Evolutionary conservation across 495 filamentous ascomycete genomes (phyloP).

Genomic region (Aspergillus panamensis): DNA sequence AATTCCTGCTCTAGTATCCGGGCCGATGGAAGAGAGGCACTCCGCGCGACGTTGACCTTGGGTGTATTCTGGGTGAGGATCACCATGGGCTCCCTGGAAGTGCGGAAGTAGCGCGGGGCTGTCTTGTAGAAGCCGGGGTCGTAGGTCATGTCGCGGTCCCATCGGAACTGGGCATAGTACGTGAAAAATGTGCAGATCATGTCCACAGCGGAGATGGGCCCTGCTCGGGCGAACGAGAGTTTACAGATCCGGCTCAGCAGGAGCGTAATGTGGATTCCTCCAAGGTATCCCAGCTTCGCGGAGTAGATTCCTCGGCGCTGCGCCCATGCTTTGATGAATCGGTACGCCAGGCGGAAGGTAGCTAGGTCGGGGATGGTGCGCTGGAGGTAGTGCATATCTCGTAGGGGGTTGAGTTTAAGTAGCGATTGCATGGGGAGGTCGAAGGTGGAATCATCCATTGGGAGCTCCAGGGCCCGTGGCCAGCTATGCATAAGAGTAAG

Average conservation of each 20-base stretch:
- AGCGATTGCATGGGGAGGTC: conserved; percentile 5
- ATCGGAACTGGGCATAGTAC: background rate
- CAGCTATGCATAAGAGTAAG: background rate
- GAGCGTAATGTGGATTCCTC: conserved; percentile 1
- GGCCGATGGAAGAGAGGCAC: background rate
- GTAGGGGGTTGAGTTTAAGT: conserved; percentile 5
- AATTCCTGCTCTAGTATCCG: background rate
- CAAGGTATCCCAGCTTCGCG: conserved; percentile 6
- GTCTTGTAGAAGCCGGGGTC: background rate
- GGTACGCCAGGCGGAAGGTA: conserved; percentile 2
- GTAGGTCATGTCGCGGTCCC: background rate
- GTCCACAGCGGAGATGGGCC: background rate
- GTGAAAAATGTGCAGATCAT: background rate
- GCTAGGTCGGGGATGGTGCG: background rate
- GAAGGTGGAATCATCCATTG: background rate
- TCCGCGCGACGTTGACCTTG: conserved; percentile 1
- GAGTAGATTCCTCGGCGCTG: conserved; percentile 3
- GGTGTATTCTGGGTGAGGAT: conserved; percentile 2
- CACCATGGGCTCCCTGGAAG: background rate
- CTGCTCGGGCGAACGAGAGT: background rate
- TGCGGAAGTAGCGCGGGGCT: conserved; percentile 1
- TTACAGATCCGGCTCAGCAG: background rate
- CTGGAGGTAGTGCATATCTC: conserved; percentile 6
- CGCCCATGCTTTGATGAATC: conserved; percentile 5
- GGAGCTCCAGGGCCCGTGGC: background rate